These are phyloP conservation scores for Solanum tacnaense DNA, from an alignment of 257 asterid species.

Conservation along the genomic window DNA sequence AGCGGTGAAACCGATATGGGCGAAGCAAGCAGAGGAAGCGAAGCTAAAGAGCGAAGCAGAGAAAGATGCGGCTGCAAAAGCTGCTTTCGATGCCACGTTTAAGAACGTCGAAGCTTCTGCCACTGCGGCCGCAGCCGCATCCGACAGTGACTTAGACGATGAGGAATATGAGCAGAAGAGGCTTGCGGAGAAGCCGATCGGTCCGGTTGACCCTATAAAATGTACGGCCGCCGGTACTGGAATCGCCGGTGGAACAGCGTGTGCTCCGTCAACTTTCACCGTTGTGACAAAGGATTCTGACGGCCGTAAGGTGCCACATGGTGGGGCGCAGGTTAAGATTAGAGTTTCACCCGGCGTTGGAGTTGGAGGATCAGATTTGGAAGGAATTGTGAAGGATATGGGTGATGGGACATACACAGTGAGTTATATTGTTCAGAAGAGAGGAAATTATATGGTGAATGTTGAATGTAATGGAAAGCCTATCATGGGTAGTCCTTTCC, in stretches of 20 bases:
- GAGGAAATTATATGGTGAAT: conserved; percentile 93
- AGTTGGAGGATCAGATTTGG: conserved; percentile 78
- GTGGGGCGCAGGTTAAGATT: conserved; percentile 77
- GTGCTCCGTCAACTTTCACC: conserved; percentile 60
- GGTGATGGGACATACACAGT: conserved; percentile 84
- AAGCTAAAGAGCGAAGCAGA: conserved; percentile 90
- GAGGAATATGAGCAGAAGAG: conserved; percentile 44
- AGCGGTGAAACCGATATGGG: conserved; percentile 73
- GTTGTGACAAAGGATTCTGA: conserved; percentile 78
- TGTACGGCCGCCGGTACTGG: conserved; percentile 96
- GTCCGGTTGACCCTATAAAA: conserved; percentile 80
- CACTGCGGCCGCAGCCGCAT: conserved; percentile 13
- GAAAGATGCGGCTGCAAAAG: conserved; percentile 94
- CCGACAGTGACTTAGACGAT: conserved; percentile 48
- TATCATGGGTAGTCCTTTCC: conserved; percentile 95
- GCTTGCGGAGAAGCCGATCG: conserved; percentile 41
- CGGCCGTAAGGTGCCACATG: conserved; percentile 60
- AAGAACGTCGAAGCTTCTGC: conserved; percentile 29
- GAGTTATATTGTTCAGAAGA: conserved; percentile 78
- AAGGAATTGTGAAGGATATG: conserved; percentile 85
- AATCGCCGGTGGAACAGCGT: conserved; percentile 88
- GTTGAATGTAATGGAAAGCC: conserved; percentile 93
- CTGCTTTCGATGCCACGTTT: conserved; percentile 97
- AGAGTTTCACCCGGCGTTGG: conserved; percentile 77
- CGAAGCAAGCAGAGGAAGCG: conserved; percentile 97